Evolutionary conservation across 768 basidiomycete species (phyloP).

Genomic region (Royoungia palumana): DNA sequence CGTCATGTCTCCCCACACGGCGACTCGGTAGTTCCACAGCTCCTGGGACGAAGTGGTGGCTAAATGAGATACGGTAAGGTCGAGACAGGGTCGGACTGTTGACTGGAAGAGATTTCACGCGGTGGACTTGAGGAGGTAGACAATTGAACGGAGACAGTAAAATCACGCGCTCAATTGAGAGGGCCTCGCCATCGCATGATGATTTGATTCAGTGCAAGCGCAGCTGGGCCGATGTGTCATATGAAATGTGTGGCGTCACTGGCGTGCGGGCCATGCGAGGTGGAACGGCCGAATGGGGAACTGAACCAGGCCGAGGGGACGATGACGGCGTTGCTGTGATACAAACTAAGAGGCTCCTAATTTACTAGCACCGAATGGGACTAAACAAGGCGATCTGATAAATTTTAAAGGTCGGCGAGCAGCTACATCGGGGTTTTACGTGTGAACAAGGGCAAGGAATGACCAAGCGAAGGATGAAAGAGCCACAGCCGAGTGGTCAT

Average conservation of each 20-base stretch:
- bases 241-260: conserved; percentile 20
- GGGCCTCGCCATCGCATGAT: too few species aligned
- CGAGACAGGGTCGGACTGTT: conserved; percentile 16
- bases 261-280: conserved; percentile 18
- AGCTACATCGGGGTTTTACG: conserved; percentile 24
- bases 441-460: conserved; percentile 16
- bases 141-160: conserved; percentile 9
- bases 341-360: conserved; percentile 7
- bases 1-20: conserved; percentile 26
- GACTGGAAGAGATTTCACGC: conserved; percentile 15
- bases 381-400: conserved; percentile 18
- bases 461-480: conserved; percentile 11
- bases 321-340: background rate
- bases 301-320: background rate
- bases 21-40: conserved; percentile 6
- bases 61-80: background rate
- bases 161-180: conserved; percentile 5
- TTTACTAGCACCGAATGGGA: conserved; percentile 19
- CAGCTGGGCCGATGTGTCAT: conserved; percentile 13
- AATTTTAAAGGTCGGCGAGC: background rate
- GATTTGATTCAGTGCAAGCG: background rate
- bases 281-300: background rate
- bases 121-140: conserved; percentile 14
- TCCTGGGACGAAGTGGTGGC: conserved; percentile 4
- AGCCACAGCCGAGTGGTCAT: conserved; percentile 6